Evolutionary conservation across 73 alveolate genomes (phyloP).

Genomic region (Paramecium primaurelia): DNA sequence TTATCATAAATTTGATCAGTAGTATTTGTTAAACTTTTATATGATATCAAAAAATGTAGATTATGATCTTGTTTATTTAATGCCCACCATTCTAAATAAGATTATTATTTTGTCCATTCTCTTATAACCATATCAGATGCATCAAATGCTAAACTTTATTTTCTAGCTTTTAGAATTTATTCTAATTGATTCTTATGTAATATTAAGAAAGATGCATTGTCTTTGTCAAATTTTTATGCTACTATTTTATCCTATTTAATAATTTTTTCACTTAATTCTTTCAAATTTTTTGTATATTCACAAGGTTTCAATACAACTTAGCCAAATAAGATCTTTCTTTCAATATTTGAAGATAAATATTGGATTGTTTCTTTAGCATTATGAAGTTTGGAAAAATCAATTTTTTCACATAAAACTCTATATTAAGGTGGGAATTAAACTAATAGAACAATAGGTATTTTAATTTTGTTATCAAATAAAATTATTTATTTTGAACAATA

Average conservation of each 20-base stretch:
- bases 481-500: not conserved
- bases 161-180: not conserved
- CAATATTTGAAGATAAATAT: not conserved
- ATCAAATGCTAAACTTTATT: not conserved
- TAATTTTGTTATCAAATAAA: not conserved
- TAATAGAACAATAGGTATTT: not conserved
- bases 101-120: not conserved
- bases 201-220: not conserved
- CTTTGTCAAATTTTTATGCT: not conserved
- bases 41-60: not conserved
- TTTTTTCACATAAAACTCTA: not conserved
- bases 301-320: not conserved
- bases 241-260: not conserved
- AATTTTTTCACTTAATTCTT: not conserved
- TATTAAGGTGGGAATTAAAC: not conserved
- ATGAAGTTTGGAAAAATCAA: not conserved
- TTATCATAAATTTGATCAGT: not conserved
- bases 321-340: not conserved
- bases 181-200: not conserved
- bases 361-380: not conserved
- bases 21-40: not conserved
- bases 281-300: not conserved
- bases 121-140: not conserved
- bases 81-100: constrained; percentile 14
- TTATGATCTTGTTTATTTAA: not conserved